These are phyloP conservation scores for Casuarina glauca DNA, from an alignment of 306 rosid genomes.

Conservation along the genomic window DNA sequence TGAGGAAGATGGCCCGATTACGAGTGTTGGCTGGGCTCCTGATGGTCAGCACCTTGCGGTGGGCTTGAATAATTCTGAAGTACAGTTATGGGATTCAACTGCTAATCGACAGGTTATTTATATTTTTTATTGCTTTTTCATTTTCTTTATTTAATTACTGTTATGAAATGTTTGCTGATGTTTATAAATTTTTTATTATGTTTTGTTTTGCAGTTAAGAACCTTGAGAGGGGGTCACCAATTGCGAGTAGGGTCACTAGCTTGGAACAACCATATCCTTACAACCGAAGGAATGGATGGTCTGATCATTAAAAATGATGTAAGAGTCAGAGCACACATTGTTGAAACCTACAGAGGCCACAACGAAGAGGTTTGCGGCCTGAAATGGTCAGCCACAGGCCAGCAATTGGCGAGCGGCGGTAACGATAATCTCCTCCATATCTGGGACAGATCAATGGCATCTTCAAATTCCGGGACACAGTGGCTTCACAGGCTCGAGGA, in stretches of 20 bases:
- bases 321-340: slow-evolving; percentile 66
- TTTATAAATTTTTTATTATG: neutral
- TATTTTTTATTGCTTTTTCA: neutral
- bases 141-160: slow-evolving; percentile 2
- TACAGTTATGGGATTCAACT: slow-evolving; percentile 75
- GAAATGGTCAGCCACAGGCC: slow-evolving; percentile 76
- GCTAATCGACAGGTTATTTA: slow-evolving; percentile 44
- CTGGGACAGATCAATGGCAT: slow-evolving; percentile 58
- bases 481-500: slow-evolving; percentile 62
- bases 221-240: slow-evolving; percentile 61
- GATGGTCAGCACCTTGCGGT: slow-evolving; percentile 73
- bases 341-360: slow-evolving; percentile 77
- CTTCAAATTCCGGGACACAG: slow-evolving; percentile 48
- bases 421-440: slow-evolving; percentile 72
- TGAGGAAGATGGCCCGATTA: slow-evolving; percentile 68
- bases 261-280: slow-evolving; percentile 76
- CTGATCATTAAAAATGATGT: slow-evolving; percentile 68
- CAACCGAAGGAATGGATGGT: slow-evolving; percentile 85
- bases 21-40: slow-evolving; percentile 79
- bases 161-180: neutral
- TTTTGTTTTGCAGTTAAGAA: slow-evolving; percentile 58
- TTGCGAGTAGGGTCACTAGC: slow-evolving; percentile 71
- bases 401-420: slow-evolving; percentile 83
- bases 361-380: slow-evolving; percentile 79
- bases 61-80: slow-evolving; percentile 68